phyloP scores from a whole-genome alignment of 2,329 filamentous ascomycete genomes.

The Trichoderma sp. region DNA sequence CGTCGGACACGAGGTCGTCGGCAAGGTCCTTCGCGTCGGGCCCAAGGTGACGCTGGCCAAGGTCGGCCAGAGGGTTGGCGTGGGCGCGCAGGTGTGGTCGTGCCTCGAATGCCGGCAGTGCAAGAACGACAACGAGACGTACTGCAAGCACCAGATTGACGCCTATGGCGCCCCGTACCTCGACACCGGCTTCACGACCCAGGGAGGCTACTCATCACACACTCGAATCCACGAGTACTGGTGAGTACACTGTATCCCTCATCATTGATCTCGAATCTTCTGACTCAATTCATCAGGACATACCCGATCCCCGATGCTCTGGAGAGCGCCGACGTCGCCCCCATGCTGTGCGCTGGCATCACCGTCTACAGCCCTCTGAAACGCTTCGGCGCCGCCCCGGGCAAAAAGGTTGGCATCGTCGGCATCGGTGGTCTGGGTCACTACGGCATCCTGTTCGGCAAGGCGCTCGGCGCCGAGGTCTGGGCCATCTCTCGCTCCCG shows the following conservation, averaged over 20 bases:
- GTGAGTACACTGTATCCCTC: conserved; percentile 50
- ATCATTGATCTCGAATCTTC: conserved; percentile 51
- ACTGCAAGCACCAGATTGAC: conserved; percentile 45
- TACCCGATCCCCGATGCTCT: conserved; percentile 77
- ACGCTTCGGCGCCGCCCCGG: conserved; percentile 72
- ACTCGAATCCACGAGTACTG: conserved; percentile 50
- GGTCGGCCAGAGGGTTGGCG: conserved; percentile 61
- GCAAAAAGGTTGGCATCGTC: conserved; percentile 77
- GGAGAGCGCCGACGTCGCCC: conserved; percentile 63
- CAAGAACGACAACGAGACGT: conserved; percentile 47
- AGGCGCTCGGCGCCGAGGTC: conserved; percentile 64
- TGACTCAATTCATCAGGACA: conserved; percentile 46
- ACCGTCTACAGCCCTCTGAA: conserved; percentile 79
- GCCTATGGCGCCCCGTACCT: conserved; percentile 57
- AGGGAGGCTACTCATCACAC: conserved; percentile 57
- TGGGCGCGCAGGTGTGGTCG: conserved; percentile 60
- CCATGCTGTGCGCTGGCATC: conserved; percentile 83
- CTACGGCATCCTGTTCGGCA: conserved; percentile 70
- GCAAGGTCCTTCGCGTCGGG: conserved; percentile 68
- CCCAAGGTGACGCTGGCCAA: conserved; percentile 50
- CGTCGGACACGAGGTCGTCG: conserved; percentile 74
- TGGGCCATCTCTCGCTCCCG: conserved; percentile 64
- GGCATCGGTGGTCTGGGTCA: conserved; percentile 74
- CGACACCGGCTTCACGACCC: conserved; percentile 57
- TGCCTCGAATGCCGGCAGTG: conserved; percentile 51